These are phyloP conservation scores for Lipomyces starkeyi DNA, from an alignment of 805 yeast species.

Conservation along the genomic window DNA sequence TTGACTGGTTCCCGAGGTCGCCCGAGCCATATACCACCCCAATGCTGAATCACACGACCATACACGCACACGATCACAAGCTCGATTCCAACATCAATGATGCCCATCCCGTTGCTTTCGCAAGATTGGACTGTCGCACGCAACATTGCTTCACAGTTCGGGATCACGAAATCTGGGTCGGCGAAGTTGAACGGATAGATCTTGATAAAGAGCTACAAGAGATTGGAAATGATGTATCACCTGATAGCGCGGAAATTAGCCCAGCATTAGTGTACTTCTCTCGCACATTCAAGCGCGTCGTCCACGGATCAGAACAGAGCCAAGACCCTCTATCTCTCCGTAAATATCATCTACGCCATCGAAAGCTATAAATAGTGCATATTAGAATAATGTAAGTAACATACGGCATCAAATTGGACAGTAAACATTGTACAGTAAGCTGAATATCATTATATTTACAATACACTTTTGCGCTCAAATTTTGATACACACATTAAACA, in stretches of 20 bases:
- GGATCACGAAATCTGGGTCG: conserved; percentile 92
- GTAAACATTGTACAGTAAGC: neutral
- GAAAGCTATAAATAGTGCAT: neutral
- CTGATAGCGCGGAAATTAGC: neutral
- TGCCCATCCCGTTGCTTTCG: conserved; percentile 24
- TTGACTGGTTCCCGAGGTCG: conserved; percentile 66
- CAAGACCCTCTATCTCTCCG: neutral
- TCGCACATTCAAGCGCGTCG: conserved; percentile 20
- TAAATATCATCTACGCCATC: neutral
- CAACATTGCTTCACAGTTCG: conserved; percentile 58
- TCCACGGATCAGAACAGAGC: neutral
- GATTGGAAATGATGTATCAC: neutral
- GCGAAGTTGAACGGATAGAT: conserved; percentile 61
- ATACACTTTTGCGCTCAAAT: neutral
- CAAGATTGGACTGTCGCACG: conserved; percentile 29
- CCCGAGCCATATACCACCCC: conserved; percentile 43
- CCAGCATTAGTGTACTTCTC: conserved; percentile 26
- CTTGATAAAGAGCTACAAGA: conserved; percentile 17
- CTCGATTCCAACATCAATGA: neutral
- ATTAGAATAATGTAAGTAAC: neutral
- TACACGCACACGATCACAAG: neutral
- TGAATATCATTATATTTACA: neutral
- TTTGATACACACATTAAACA: neutral
- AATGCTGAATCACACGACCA: conserved; percentile 23
- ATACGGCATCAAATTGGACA: neutral